Percentiles rank a stretch among this genome's conserved stretches.
Evolutionary conservation across 129 eudicot species (phyloP).

Genomic region (Flaveria brownii): DNA sequence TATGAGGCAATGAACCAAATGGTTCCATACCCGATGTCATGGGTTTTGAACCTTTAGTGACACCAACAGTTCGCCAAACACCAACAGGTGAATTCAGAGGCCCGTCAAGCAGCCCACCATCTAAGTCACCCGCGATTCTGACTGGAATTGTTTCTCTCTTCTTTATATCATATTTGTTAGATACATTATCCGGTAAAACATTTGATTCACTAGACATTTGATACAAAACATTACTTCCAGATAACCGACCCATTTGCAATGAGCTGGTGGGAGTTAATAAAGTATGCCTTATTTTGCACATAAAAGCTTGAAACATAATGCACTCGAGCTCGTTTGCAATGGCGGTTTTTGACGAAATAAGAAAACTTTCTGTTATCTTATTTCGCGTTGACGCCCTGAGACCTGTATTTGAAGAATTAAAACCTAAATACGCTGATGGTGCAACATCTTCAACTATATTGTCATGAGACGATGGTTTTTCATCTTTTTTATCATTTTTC

Average conservation of each 20-base stretch:
- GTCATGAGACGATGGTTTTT: slow-evolving; percentile 35
- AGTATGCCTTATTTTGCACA: slow-evolving; percentile 85
- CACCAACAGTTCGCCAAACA: slow-evolving; percentile 97
- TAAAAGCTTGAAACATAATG: slow-evolving; percentile 80
- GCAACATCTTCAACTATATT: slow-evolving; percentile 37
- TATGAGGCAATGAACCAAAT: slow-evolving; percentile 50
- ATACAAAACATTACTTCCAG: slow-evolving; percentile 51
- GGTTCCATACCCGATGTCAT: slow-evolving; percentile 57
- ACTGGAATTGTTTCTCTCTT: slow-evolving; percentile 80
- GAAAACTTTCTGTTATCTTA: slow-evolving; percentile 44
- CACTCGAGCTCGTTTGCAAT: slow-evolving; percentile 90
- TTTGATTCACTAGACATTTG: slow-evolving; percentile 59
- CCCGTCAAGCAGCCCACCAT: slow-evolving; percentile 69
- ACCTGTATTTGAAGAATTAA: slow-evolving; percentile 48
- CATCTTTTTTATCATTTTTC: slow-evolving; percentile 39
- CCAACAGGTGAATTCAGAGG: slow-evolving; percentile 83
- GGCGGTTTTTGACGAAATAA: slow-evolving; percentile 51
- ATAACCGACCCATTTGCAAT: slow-evolving; percentile 43
- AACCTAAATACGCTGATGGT: slow-evolving; percentile 43
- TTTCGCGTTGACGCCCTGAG: slow-evolving; percentile 36
- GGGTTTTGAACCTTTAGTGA: slow-evolving; percentile 67
- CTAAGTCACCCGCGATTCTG: slow-evolving; percentile 90
- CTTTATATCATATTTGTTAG: slow-evolving; percentile 64
- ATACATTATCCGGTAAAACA: slow-evolving; percentile 42
- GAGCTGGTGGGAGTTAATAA: slow-evolving; percentile 49